These are phyloP conservation scores for Azolla pinnata DNA, from an alignment of 75 land plant genomes.

Conservation along the genomic window DNA sequence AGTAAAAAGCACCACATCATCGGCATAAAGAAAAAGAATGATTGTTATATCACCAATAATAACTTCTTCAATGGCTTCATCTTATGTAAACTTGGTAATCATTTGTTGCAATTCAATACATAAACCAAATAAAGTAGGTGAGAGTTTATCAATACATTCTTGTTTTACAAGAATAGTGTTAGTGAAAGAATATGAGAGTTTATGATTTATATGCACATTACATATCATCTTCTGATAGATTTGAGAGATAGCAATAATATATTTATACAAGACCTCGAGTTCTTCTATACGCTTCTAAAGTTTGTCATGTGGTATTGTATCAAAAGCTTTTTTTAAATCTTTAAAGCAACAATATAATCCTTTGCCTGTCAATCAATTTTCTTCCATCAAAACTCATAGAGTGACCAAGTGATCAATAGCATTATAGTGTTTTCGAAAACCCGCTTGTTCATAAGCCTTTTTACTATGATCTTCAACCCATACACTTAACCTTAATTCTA, in stretches of 20 bases:
- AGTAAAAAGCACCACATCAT: background rate
- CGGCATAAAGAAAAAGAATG: no score
- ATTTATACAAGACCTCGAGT: background rate
- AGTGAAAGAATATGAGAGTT: background rate
- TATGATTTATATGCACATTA: background rate
- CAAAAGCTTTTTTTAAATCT: conserved; percentile 4
- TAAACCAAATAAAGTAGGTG: background rate
- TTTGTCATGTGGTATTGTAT: conserved; percentile 1
- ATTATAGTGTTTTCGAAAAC: no score
- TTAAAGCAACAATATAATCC: background rate
- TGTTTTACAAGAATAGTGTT: background rate
- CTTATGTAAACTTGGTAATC: no score
- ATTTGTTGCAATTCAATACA: background rate
- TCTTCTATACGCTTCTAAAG: conserved; percentile 8
- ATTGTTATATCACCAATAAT: no score
- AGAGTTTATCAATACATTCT: background rate
- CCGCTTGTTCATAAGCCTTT: no score
- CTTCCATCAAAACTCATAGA: no score
- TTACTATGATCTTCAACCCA: background rate
- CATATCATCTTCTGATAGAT: background rate
- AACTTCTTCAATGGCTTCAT: no score
- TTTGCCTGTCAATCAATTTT: background rate
- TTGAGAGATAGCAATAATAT: background rate
- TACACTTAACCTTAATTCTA: background rate
- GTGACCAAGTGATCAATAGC: no score